phyloP scores from a whole-genome alignment of 192 early-diverging fungal genomes.

The Linnemannia hyalina region DNA sequence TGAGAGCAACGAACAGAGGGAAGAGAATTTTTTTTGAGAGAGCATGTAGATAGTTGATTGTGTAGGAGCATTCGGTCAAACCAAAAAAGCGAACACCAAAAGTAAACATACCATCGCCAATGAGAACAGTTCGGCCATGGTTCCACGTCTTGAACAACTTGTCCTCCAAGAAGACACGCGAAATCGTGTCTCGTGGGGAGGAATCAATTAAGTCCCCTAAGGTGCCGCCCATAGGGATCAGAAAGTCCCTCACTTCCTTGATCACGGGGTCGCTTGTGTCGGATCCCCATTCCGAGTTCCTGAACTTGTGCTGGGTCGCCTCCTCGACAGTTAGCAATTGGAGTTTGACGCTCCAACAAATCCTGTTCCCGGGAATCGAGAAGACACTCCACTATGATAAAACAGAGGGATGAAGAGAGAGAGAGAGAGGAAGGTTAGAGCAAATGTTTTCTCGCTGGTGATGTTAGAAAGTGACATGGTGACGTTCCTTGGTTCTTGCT shows the following conservation, averaged over 20 bases:
- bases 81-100: background rate
- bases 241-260: conserved; percentile 8
- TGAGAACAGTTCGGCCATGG: conserved; percentile 3
- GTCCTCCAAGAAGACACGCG: conserved; percentile 2
- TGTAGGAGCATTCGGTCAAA: background rate
- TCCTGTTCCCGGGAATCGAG: background rate
- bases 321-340: background rate
- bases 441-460: background rate
- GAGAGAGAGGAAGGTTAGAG: too few relatives aligned
- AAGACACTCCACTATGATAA: background rate
- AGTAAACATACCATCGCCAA: conserved; percentile 1
- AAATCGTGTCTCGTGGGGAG: background rate
- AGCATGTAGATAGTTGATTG: background rate
- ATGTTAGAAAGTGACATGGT: background rate
- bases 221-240: background rate
- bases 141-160: conserved; percentile 18
- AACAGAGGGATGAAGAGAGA: background rate
- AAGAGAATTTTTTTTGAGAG: too few relatives aligned
- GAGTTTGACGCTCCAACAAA: background rate
- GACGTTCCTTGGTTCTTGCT: too few relatives aligned
- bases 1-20: background rate
- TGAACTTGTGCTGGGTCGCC: background rate
- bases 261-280: background rate
- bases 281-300: conserved; percentile 6
- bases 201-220: background rate